Base-by-base conservation (phyloP, 495 filamentous ascomycete species). In the Penicillium robsamsonii region DNA sequence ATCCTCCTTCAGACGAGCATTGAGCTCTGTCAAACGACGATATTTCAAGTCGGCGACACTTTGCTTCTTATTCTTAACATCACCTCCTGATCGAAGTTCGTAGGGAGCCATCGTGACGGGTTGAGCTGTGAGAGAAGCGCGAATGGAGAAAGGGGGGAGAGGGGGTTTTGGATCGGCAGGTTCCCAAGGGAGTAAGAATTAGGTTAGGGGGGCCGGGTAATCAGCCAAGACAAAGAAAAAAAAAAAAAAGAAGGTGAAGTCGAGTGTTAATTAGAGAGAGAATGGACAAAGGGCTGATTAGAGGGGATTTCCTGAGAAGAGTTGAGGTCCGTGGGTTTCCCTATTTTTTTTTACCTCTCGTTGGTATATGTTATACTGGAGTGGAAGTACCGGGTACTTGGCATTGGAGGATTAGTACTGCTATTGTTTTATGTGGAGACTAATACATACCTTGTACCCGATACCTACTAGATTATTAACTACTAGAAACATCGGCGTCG, bases 1-100 rank as follows among this genome's bases (percentile, higher is more conserved):
- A 76, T 98, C 94, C 72, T 98, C 94, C 64, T 90, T 85, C 70
- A 98, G 80, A 61, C 95, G 86, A 63, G 87, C 86, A 80, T 97
- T 98, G 70, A 98, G 84, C 77, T 98, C 94, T 46, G 91, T 97
- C 73, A 98, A 80, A 43, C 95, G 89, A 60, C 94, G 88, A 62
- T 97, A 84, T 79, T 97, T 98, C 53, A 97, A 84, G 75, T 97
- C 94, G 47, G 94, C 95, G 85, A 97, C 96, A 73, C 90, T 95
- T 75, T 98, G 95, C 81, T 96, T 97, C 83, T 95, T 97, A 79
- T 92, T 95, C 82, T 88, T 94, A 68, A 92, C 87, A 70, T 82
- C 79, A 53, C 79, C 80, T 29, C 79, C 80, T 11, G 80, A 74
- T 68, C 81, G 79, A 59, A 84, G 74, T 69, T 82, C 81, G 69